Evolutionary conservation across 2,329 filamentous ascomycete genomes (phyloP), one percentile per base, ranked within the genome.

Genomic region (Dendrostoma leiphaemia): DNA sequence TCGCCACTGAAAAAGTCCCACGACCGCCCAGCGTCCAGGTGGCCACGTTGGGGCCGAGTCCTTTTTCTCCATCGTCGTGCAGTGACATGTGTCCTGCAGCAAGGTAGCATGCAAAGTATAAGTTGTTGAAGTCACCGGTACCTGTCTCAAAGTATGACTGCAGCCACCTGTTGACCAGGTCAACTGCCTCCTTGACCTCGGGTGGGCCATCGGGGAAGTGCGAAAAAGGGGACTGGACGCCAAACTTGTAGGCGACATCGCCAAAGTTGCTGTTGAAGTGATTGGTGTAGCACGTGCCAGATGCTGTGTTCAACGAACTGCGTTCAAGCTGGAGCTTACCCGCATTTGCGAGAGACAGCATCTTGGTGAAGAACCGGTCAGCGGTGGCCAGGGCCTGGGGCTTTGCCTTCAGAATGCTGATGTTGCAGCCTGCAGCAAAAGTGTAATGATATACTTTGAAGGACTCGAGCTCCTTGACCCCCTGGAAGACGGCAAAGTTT

Each of bases 191-290:
- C 4, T 6, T 21, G 21, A 51, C 49, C 8, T 37, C 49, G 2
- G 4, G 17, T 2, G 49, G 49, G 2, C 31, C 49, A n/a, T 19
- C 5, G 4, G 21, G 4, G 13, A 46, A 6, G 3, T 43, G 10
- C 40, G 17, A 9, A 46, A 13, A 6, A 34, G 23, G 13, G n/a
- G n/a, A n/a, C n/a, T n/a, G n/a, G n/a, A 38, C 43, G 8, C 40
- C 40, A 3, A 51, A 43, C 12, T n/a, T 17, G 4, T 51, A 51
- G 8, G 29, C 8, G 23, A 35, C 31, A n/a, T n/a, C n/a, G 12
- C 49, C 49, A 24, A 29, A 51, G n/a, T 45, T 51, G 23, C 44
- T 43, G 41, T 46, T 44, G 29, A 47, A 52, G 40, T 52, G 50
- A 10, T 32, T 52, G 3, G 41, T 47, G 9, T 46, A 34, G 6